phyloP scores from a whole-genome alignment of 257 asterid genomes.

The Solanum pennellii region DNA sequence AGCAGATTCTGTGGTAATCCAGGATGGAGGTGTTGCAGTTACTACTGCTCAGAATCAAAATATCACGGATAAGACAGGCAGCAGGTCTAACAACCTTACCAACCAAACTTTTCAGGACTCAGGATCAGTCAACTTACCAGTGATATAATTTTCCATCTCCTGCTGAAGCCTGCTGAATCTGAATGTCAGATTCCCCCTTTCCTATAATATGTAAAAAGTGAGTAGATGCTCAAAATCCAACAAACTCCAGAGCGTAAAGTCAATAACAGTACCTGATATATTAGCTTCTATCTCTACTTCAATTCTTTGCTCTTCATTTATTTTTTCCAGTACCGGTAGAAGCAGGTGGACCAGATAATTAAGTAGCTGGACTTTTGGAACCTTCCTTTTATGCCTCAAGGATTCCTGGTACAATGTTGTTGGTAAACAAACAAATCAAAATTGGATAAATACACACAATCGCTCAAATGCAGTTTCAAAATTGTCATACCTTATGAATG shows the following conservation, averaged over 20 bases:
- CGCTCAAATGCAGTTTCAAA: neutral
- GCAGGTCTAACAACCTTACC: slow-evolving; percentile 9
- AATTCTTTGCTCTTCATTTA: slow-evolving; percentile 48
- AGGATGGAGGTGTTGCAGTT: slow-evolving; percentile 61
- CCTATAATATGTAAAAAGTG: slow-evolving; percentile 32
- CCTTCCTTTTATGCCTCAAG: slow-evolving; percentile 38
- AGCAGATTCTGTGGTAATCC: slow-evolving; percentile 91
- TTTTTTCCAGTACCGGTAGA: slow-evolving; percentile 68
- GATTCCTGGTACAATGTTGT: slow-evolving; percentile 40
- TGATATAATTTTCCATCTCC: slow-evolving; percentile 20
- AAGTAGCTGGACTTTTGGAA: slow-evolving; percentile 47
- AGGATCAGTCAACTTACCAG: slow-evolving; percentile 48
- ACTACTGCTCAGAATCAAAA: slow-evolving; percentile 46
- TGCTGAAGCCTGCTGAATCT: slow-evolving; percentile 38
- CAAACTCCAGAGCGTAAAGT: neutral
- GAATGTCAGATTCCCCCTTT: slow-evolving; percentile 35
- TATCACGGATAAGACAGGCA: slow-evolving; percentile 6
- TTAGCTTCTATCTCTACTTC: slow-evolving; percentile 72
- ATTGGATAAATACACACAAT: neutral
- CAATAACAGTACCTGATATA: slow-evolving; percentile 40
- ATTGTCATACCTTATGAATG: slow-evolving; percentile 50
- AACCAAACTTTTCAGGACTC: slow-evolving; percentile 5
- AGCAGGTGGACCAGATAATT: slow-evolving; percentile 60
- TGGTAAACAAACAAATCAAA: slow-evolving; percentile 10
- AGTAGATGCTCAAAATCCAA: neutral